Percentiles rank a stretch among this genome's conserved stretches.
These are phyloP conservation scores for Penicillium sclerotigenum DNA, from an alignment of 2,329 filamentous ascomycete genomes.

Conservation along the genomic window DNA sequence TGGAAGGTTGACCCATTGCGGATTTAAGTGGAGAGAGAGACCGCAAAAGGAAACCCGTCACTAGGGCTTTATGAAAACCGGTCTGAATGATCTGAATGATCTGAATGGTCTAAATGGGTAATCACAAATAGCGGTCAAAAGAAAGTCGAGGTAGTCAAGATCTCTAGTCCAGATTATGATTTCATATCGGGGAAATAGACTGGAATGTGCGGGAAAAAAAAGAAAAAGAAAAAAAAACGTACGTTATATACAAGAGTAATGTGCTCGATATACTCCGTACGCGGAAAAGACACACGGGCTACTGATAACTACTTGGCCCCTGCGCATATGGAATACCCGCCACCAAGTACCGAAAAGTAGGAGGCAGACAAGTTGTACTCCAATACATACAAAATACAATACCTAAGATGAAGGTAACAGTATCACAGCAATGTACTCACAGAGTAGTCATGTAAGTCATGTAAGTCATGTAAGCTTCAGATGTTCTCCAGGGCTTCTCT, in stretches of 20 bases:
- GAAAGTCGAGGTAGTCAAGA: background rate
- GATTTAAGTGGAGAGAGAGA: background rate
- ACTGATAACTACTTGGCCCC: background rate
- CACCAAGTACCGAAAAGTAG: background rate
- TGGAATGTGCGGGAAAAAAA: background rate
- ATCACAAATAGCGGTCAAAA: conserved; percentile 3
- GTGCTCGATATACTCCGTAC: background rate
- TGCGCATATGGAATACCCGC: background rate
- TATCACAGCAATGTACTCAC: background rate
- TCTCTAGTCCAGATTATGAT: background rate
- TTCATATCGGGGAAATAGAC: background rate
- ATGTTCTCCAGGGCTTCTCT: too few species aligned
- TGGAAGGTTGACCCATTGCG: background rate
- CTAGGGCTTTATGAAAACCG: background rate
- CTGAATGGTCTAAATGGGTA: too few species aligned
- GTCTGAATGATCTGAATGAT: background rate
- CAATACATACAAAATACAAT: background rate
- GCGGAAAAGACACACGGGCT: background rate
- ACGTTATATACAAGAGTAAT: background rate
- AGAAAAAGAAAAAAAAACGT: background rate
- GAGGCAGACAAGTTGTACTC: background rate
- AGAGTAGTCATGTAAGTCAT: too few species aligned
- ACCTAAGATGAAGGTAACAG: background rate
- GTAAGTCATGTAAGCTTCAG: too few species aligned
- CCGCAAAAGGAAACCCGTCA: conserved; percentile 1